Percentiles rank a stretch among this genome's conserved stretches.
Evolutionary conservation across 2,329 filamentous ascomycete genomes (phyloP).

Genomic region (Ophiostoma pallidulum): DNA sequence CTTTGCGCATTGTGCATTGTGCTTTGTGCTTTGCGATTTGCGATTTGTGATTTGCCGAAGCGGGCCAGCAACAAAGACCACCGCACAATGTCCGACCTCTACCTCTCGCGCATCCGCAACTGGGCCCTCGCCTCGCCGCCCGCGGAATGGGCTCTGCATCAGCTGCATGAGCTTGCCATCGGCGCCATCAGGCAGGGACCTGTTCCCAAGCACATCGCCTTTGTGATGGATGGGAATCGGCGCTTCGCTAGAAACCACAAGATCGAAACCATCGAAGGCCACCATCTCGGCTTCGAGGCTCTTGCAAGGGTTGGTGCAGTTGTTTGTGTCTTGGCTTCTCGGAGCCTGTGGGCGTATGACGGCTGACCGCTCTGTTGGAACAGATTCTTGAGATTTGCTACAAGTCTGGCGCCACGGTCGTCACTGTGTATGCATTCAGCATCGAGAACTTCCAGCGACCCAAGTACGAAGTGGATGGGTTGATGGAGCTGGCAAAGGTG

Average conservation of each 20-base stretch:
- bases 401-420: conserved; percentile 90
- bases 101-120: conserved; percentile 38
- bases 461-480: conserved; percentile 88
- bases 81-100: conserved; percentile 43
- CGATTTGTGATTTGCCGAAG: too few species aligned
- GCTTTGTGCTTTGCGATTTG: too few species aligned
- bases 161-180: conserved; percentile 75
- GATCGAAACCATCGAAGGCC: conserved; percentile 93
- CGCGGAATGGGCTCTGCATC: conserved; percentile 76
- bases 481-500: conserved; percentile 97
- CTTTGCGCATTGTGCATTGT: too few species aligned
- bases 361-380: conserved; percentile 14
- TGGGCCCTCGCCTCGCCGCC: conserved; percentile 86
- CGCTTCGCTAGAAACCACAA: conserved; percentile 83
- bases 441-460: conserved; percentile 98
- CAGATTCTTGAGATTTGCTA: conserved; percentile 96
- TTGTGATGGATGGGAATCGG: conserved; percentile 97
- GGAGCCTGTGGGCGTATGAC: neutral
- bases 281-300: conserved; percentile 92
- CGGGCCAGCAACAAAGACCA: neutral
- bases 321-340: neutral
- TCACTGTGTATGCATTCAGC: conserved; percentile 96
- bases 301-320: conserved; percentile 61
- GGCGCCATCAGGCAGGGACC: conserved; percentile 82
- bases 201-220: conserved; percentile 92